These are phyloP conservation scores for Ehretia macrophylla DNA, from an alignment of 257 asterid genomes.

Conservation along the genomic window DNA sequence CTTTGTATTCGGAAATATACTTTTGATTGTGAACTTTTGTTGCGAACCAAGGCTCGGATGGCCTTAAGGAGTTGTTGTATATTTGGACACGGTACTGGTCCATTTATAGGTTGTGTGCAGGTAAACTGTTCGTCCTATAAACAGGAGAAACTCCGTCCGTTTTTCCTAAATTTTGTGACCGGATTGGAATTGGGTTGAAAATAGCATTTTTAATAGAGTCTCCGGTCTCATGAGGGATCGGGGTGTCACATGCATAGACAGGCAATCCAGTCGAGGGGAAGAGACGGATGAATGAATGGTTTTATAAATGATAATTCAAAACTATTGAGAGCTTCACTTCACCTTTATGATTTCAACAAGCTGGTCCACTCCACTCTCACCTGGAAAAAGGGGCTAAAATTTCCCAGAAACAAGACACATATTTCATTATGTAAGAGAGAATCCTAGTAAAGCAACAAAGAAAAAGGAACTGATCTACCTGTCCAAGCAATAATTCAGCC, in stretches of 20 bases:
- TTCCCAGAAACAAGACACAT: conserved; percentile 3
- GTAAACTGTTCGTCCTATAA: too few relatives aligned
- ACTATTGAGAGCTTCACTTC: neutral
- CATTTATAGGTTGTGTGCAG: too few relatives aligned
- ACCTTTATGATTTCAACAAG: conserved; percentile 40
- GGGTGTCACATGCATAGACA: neutral
- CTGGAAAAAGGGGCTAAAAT: conserved; percentile 36
- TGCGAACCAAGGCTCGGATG: too few relatives aligned
- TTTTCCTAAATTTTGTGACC: too few relatives aligned
- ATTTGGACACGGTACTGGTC: too few relatives aligned
- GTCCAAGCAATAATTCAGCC: conserved; percentile 81
- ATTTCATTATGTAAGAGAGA: conserved; percentile 5
- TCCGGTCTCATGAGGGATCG: too few relatives aligned
- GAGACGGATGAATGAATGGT: neutral
- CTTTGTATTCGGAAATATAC: too few relatives aligned
- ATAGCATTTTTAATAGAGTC: too few relatives aligned
- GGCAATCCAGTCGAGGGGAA: conserved; percentile 2
- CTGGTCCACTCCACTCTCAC: conserved; percentile 38
- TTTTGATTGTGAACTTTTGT: too few relatives aligned
- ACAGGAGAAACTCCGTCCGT: too few relatives aligned
- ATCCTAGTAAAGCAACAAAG: neutral
- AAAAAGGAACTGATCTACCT: conserved; percentile 27
- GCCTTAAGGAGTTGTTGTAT: too few relatives aligned
- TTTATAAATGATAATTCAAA: neutral
- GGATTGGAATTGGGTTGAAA: too few relatives aligned